Conservation (phyloP, 1,284 basidiomycete genomes). For the Meripilus lineatus region DNA sequence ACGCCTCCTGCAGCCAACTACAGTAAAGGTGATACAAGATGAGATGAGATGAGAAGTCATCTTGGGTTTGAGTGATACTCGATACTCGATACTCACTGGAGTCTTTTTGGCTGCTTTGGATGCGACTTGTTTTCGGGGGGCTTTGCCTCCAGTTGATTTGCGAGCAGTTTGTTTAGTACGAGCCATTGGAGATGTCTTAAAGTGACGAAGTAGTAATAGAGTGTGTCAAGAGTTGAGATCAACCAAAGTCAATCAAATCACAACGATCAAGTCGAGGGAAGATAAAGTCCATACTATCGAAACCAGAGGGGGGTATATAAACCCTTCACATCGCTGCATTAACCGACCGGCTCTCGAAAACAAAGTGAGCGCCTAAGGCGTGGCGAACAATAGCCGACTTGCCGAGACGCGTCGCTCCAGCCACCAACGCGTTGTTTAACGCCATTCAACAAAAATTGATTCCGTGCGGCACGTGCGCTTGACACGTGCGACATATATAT, state of each 20-base stretch:
- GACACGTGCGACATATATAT: slow-evolving; percentile 34
- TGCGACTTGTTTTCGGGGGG: slow-evolving; percentile 88
- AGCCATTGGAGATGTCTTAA: slow-evolving; percentile 29
- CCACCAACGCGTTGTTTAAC: slow-evolving; percentile 24
- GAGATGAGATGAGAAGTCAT: background rate
- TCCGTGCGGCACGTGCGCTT: slow-evolving; percentile 19
- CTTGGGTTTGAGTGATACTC: no score
- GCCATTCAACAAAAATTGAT: slow-evolving; percentile 28
- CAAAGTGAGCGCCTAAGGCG: background rate
- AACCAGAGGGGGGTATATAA: no score
- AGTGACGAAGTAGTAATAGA: background rate
- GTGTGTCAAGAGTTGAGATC: slow-evolving; percentile 7
- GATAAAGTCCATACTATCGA: no score
- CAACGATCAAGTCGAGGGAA: no score
- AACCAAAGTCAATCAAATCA: no score
- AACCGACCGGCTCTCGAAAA: no score
- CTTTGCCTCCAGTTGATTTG: slow-evolving; percentile 84
- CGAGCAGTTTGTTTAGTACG: slow-evolving; percentile 78
- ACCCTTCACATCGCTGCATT: no score
- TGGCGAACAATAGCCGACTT: no score
- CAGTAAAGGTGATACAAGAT: background rate
- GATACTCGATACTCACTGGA: slow-evolving; percentile 16
- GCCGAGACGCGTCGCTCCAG: slow-evolving; percentile 22
- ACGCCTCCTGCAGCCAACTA: slow-evolving; percentile 81
- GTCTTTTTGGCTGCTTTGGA: slow-evolving; percentile 55